Base-by-base conservation (phyloP, 1,284 basidiomycete species). In the Cutaneotrichosporon cutaneum region DNA sequence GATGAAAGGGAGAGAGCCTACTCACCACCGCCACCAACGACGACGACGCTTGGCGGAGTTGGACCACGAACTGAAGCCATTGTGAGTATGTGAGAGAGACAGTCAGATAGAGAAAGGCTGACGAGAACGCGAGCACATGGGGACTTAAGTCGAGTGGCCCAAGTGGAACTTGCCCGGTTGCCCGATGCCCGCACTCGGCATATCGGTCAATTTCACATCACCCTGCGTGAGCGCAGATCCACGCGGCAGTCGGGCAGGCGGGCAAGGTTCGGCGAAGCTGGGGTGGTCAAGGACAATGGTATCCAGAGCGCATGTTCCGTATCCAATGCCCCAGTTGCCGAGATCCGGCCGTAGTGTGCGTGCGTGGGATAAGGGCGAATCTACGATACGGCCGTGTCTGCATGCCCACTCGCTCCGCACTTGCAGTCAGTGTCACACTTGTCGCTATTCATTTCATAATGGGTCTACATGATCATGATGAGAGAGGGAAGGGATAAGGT, bases 1-100 rank as follows among this genome's bases (percentile, higher is more conserved):
- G 36, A 16, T 16, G 18, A 14, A 5, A 11, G 35, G 22, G 21
- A 7, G 4, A 27, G 3, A 30, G 30, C 30, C 5, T 7, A 56
- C 64, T 57, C 53, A 66, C 65, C 65, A 24, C 65, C 65, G 22
- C 62, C 42, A 18, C 65, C 65, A 30, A 66, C 65, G 44, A 66
- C 63, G n/a, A 65, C 54, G 32, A 68, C 55, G 22, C 16, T 45
- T 3, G 42, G 54, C 3, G 54, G 42, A 1, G 54, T 56, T 8
- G 54, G 54, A 7, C 54, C 54, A 11, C 22, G 53, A 22, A 51
- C 48, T 3, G 48, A 51, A n/a, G 27, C 26, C 48, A 51, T 51
- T 26, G 22, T 16, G 22, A 48, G 26, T 48, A n/a, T 39, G 36
- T 22, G 44, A 48, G 45, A 48, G 39, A 42, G 39, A 5, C 4